A percentile compares a stretch with the other conserved stretches of the same genome.
Evolutionary conservation across 164 flowering plant genomes (phyloP).

Genomic region (Sedum album): DNA sequence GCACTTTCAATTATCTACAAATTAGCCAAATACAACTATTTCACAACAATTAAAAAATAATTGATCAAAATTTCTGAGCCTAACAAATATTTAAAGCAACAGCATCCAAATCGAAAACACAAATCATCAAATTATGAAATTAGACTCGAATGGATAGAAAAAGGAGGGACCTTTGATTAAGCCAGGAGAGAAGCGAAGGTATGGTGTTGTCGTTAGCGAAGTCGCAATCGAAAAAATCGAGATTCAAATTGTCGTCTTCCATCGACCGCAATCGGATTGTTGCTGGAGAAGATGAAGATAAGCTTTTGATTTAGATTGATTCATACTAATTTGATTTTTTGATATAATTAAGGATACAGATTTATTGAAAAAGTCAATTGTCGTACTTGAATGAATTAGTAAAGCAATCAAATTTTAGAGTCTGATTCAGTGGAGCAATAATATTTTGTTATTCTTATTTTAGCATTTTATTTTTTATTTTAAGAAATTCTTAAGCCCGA

Average conservation of each 20-base stretch:
- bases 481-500: too few species aligned
- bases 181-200: constrained; percentile 1
- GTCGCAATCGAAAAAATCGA: background rate
- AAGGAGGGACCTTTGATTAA: background rate
- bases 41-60: background rate
- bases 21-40: background rate
- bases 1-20: background rate
- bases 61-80: background rate
- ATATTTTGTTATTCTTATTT: too few species aligned
- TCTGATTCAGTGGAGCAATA: too few species aligned
- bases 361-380: too few species aligned
- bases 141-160: background rate
- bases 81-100: background rate
- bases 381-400: too few species aligned
- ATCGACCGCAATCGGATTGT: background rate
- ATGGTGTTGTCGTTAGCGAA: background rate
- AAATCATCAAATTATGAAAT: background rate
- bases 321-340: too few species aligned
- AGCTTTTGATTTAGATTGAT: too few species aligned
- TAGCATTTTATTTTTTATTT: too few species aligned
- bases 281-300: too few species aligned
- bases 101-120: background rate
- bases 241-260: background rate
- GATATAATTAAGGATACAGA: too few species aligned
- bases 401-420: too few species aligned